Percentiles rank a stretch among this genome's conserved stretches.
Evolutionary conservation across 2,329 filamentous ascomycete species (phyloP).

Genomic region (Phialemoniopsis sp.): DNA sequence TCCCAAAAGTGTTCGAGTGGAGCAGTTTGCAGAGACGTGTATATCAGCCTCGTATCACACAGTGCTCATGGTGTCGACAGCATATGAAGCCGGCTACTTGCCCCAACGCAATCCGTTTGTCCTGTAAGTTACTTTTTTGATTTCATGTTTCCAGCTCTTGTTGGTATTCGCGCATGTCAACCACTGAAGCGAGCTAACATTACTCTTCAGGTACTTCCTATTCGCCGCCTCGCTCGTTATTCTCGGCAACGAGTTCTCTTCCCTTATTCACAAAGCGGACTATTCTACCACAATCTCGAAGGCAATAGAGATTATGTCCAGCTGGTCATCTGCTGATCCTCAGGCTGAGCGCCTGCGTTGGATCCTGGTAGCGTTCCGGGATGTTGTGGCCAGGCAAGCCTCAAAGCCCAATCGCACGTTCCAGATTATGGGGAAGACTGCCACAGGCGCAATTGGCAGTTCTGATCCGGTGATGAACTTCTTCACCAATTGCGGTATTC

Average conservation of each 20-base stretch:
- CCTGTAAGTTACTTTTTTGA: slow-evolving; percentile 36
- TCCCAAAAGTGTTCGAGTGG: slow-evolving; percentile 26
- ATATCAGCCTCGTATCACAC: slow-evolving; percentile 45
- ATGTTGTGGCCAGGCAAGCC: slow-evolving; percentile 26
- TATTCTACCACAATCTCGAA: slow-evolving; percentile 33
- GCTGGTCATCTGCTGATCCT: slow-evolving; percentile 41
- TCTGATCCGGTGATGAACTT: slow-evolving; percentile 17
- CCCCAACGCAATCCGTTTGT: slow-evolving; percentile 51
- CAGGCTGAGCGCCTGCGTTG: slow-evolving; percentile 44
- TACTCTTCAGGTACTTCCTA: slow-evolving; percentile 44
- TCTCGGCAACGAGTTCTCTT: slow-evolving; percentile 52
- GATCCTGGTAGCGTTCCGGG: slow-evolving; percentile 44
- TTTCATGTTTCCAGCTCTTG: slow-evolving; percentile 4
- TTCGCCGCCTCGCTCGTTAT: slow-evolving; percentile 51
- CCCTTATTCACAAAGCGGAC: slow-evolving; percentile 37
- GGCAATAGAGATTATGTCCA: slow-evolving; percentile 42
- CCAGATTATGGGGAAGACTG: slow-evolving; percentile 1
- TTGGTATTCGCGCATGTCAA: slow-evolving; percentile 3
- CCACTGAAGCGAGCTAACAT: slow-evolving; percentile 8
- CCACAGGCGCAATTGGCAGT: no score
- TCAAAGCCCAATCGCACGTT: slow-evolving; percentile 12
- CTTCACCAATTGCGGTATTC: slow-evolving; percentile 5
- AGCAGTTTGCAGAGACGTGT: slow-evolving; percentile 44
- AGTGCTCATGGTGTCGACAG: slow-evolving; percentile 40
- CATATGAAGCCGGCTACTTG: slow-evolving; percentile 37